phyloP scores from a whole-genome alignment of 225 moss, liverwort and hornwort species.

The Anthoceros angustus region DNA sequence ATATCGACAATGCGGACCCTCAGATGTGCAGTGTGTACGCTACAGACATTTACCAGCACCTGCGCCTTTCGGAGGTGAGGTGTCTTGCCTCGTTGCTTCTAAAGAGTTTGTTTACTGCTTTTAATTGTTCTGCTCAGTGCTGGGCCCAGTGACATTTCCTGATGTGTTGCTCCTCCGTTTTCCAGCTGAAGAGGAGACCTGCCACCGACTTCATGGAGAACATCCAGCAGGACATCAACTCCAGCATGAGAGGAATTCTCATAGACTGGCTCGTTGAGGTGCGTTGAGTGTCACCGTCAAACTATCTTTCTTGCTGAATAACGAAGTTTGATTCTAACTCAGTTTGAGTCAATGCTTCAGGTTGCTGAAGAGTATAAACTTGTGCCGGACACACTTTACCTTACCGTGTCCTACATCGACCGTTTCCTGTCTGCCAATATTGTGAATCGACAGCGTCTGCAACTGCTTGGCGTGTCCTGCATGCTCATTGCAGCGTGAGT shows the following conservation, averaged over 20 bases:
- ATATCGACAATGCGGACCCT: slow-evolving; percentile 62
- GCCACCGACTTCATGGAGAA: slow-evolving; percentile 73
- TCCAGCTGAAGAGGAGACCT: slow-evolving; percentile 62
- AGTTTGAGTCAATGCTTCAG: slow-evolving; percentile 7
- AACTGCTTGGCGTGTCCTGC: slow-evolving; percentile 82
- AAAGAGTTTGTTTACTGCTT: not conserved
- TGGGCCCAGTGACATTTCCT: not conserved
- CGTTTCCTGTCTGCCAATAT: slow-evolving; percentile 75
- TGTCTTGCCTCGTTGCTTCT: not conserved
- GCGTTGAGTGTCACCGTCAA: not conserved
- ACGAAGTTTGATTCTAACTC: not conserved
- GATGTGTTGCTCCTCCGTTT: not conserved
- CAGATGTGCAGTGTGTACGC: slow-evolving; percentile 98
- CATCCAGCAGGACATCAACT: slow-evolving; percentile 80
- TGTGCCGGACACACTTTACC: slow-evolving; percentile 72
- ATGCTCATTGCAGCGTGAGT: slow-evolving; percentile 93
- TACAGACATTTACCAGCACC: slow-evolving; percentile 76
- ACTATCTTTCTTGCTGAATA: not conserved
- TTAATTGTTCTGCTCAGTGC: not conserved
- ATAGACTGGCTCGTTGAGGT: slow-evolving; percentile 99
- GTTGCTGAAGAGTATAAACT: slow-evolving; percentile 94
- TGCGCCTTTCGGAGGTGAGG: slow-evolving; percentile 80
- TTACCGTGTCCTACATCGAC: slow-evolving; percentile 84
- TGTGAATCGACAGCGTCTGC: slow-evolving; percentile 72
- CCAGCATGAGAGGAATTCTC: slow-evolving; percentile 82